Percentiles rank a stretch among this genome's conserved stretches.
phyloP scores from a whole-genome alignment of 1,284 basidiomycete genomes.

The Boletus albobrunnescens region DNA sequence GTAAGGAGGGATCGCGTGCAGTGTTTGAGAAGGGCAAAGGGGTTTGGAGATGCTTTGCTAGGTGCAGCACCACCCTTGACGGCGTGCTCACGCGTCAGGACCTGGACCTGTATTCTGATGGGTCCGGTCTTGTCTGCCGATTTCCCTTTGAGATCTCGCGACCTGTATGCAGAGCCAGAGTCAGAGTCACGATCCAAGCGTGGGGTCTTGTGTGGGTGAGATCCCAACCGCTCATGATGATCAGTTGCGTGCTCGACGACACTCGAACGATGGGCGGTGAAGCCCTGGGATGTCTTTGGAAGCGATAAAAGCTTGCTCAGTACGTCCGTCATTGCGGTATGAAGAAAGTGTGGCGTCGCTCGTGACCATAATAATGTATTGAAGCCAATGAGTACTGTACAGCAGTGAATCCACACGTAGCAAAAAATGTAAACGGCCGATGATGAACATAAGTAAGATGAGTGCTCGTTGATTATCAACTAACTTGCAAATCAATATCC shows the following conservation, averaged over 20 bases:
- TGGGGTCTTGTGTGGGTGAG: constrained; percentile 63
- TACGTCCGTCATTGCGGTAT: constrained; percentile 24
- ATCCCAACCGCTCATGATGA: constrained; percentile 39
- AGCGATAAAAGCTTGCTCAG: constrained; percentile 42
- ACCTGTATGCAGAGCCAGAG: constrained; percentile 58
- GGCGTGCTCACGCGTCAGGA: constrained; percentile 36
- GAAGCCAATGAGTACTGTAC: too few relatives aligned
- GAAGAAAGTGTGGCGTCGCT: too few relatives aligned
- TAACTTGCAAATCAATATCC: too few relatives aligned
- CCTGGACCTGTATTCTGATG: constrained; percentile 44
- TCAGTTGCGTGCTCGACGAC: constrained; percentile 28
- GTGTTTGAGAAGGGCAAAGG: constrained; percentile 34
- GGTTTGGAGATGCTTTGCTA: constrained; percentile 6
- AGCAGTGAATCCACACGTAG: too few relatives aligned
- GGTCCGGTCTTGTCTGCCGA: constrained; percentile 32
- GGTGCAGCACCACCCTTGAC: background rate
- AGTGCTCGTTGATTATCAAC: too few relatives aligned
- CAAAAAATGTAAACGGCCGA: too few relatives aligned
- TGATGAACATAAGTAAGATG: too few relatives aligned
- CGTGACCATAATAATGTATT: too few relatives aligned
- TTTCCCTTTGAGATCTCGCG: constrained; percentile 33
- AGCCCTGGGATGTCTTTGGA: constrained; percentile 51
- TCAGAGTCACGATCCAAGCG: constrained; percentile 62
- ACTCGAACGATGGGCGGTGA: constrained; percentile 41
- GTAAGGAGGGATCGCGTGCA: constrained; percentile 46